These are phyloP conservation scores for Rhizophora mangle DNA, from an alignment of 345 rosid species.

Conservation along the genomic window DNA sequence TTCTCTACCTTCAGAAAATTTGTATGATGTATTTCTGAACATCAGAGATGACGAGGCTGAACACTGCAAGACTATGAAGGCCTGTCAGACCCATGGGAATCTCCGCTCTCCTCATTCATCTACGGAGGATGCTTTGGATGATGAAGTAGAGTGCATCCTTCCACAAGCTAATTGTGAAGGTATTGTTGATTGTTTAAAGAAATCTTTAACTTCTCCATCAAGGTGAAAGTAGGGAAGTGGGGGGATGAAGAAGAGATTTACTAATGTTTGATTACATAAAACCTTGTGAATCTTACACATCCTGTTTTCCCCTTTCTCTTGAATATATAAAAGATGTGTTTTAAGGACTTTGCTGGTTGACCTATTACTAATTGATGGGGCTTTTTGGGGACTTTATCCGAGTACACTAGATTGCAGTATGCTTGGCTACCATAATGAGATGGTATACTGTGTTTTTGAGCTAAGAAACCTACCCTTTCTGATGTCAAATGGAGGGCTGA, in stretches of 20 bases:
- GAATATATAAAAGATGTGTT: no score
- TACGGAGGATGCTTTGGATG: conserved; percentile 37
- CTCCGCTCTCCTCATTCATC: conserved; percentile 87
- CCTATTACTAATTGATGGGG: no score
- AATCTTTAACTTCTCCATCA: conserved; percentile 42
- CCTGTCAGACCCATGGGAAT: conserved; percentile 81
- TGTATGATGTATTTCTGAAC: conserved; percentile 85
- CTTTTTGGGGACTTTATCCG: no score
- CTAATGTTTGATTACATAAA: neutral
- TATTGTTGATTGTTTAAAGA: conserved; percentile 75
- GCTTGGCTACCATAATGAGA: no score
- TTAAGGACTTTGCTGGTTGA: no score
- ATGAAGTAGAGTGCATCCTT: conserved; percentile 40
- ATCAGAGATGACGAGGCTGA: conserved; percentile 96
- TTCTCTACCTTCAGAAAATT: conserved; percentile 50
- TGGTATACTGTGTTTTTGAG: no score
- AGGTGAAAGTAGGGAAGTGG: conserved; percentile 7
- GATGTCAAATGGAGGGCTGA: no score
- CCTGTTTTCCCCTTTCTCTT: no score
- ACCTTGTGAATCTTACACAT: neutral
- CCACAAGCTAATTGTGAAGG: conserved; percentile 76
- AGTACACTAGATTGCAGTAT: no score
- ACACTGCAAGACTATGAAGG: conserved; percentile 95
- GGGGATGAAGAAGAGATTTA: neutral
- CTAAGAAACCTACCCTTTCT: no score